These are phyloP conservation scores for Phaffomyces opuntiae DNA, from an alignment of 805 yeast species.

Conservation along the genomic window DNA sequence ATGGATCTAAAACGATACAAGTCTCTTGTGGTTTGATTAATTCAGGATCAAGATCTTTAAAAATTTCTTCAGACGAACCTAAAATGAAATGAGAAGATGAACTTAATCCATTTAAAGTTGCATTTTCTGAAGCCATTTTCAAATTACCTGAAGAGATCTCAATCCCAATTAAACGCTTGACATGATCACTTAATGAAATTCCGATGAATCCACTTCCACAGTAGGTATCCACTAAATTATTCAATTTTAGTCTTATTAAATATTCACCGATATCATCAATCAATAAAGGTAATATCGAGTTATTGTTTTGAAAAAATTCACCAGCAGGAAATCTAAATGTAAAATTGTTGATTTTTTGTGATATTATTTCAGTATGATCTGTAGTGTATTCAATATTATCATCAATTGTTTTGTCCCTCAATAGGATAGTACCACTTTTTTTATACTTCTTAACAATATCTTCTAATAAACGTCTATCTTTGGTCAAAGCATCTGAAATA, in stretches of 20 bases:
- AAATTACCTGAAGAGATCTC: slow-evolving; percentile 90
- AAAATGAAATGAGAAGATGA: slow-evolving; percentile 69
- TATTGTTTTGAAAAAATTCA: slow-evolving; percentile 92
- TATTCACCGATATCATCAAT: slow-evolving; percentile 61
- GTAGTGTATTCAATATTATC: slow-evolving; percentile 54
- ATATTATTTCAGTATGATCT: slow-evolving; percentile 65
- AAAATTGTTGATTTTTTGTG: slow-evolving; percentile 62
- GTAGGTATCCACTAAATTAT: slow-evolving; percentile 86
- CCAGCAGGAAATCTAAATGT: slow-evolving; percentile 89
- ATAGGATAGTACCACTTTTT: slow-evolving; percentile 81
- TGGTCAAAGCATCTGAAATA: slow-evolving; percentile 62
- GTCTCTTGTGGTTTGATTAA: slow-evolving; percentile 60
- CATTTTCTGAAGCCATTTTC: slow-evolving; percentile 76
- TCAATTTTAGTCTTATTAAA: slow-evolving; percentile 45
- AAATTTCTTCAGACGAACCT: slow-evolving; percentile 88
- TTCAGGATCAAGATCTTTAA: slow-evolving; percentile 38
- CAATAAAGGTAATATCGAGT: slow-evolving; percentile 81
- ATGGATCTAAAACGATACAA: slow-evolving; percentile 89
- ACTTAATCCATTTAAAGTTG: slow-evolving; percentile 56
- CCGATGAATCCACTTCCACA: slow-evolving; percentile 95
- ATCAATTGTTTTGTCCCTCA: slow-evolving; percentile 65
- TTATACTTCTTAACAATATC: slow-evolving; percentile 37
- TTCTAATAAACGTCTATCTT: slow-evolving; percentile 54
- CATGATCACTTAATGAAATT: slow-evolving; percentile 67
- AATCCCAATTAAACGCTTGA: slow-evolving; percentile 79